phyloP scores from a whole-genome alignment of 1,284 basidiomycete species.

The Ustilago esculenta region DNA sequence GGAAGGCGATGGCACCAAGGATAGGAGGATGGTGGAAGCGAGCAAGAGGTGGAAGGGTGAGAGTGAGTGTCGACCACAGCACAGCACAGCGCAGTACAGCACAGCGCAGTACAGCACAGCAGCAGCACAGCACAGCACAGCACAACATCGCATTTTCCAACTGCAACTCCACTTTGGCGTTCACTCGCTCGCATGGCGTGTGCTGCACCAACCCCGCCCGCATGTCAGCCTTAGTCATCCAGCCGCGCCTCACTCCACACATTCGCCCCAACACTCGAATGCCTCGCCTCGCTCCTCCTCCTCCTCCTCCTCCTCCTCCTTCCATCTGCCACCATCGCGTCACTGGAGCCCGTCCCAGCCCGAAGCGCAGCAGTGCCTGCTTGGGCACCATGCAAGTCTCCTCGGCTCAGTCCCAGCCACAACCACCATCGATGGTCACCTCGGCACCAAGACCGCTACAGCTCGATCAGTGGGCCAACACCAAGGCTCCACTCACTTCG shows the following conservation, averaged over 20 bases:
- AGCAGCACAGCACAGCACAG: slow-evolving; percentile 4
- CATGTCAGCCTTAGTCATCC: slow-evolving; percentile 22
- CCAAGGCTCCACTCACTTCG: slow-evolving; percentile 44
- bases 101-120: not conserved
- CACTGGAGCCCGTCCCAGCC: slow-evolving; percentile 11
- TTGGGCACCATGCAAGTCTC: slow-evolving; percentile 11
- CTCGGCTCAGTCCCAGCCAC: slow-evolving; percentile 6
- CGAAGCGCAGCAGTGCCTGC: not conserved
- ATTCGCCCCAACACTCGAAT: too few relatives aligned
- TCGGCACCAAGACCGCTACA: slow-evolving; percentile 39
- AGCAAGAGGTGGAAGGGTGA: not conserved
- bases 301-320: not conserved
- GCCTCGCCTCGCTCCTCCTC: too few relatives aligned
- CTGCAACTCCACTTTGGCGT: slow-evolving; percentile 27
- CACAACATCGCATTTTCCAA: not conserved
- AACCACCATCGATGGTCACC: slow-evolving; percentile 14
- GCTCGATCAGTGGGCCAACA: slow-evolving; percentile 52
- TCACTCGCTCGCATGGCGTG: too few relatives aligned
- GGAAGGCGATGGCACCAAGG: too few relatives aligned
- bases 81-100: not conserved
- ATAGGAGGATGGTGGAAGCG: too few relatives aligned
- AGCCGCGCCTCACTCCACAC: too few relatives aligned
- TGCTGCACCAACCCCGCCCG: too few relatives aligned
- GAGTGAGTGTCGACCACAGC: not conserved
- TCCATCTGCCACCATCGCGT: not conserved